Evolutionary conservation across 352 stramenopile genomes (phyloP).

Genomic region (Globisporangium nagaii): DNA sequence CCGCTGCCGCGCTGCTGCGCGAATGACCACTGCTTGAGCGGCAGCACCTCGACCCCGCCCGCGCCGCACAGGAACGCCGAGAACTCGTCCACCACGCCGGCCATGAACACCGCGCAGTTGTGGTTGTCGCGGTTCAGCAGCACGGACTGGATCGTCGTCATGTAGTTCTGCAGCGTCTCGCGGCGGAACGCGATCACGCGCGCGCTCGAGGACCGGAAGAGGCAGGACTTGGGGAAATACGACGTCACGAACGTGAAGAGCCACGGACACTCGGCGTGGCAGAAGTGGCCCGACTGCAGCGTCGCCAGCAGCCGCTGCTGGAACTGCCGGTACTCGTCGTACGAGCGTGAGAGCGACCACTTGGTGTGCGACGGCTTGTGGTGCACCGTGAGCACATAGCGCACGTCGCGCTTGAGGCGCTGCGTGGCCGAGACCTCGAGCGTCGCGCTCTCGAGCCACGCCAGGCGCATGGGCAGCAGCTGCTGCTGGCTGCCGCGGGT

Average conservation of each 20-base stretch:
- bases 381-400: conserved; percentile 8
- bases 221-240: conserved; percentile 36
- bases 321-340: conserved; percentile 19
- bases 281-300: conserved; percentile 38
- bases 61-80: conserved; percentile 18
- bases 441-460: conserved; percentile 4
- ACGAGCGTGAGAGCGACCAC: conserved; percentile 4
- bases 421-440: conserved; percentile 2
- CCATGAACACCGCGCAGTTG: conserved; percentile 20
- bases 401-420: conserved; percentile 4
- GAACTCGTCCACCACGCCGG: conserved; percentile 21
- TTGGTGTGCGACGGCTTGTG: conserved; percentile 1
- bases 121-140: conserved; percentile 33
- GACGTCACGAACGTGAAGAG: conserved; percentile 44
- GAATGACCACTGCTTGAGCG: conserved; percentile 26
- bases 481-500: background rate
- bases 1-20: conserved; percentile 12
- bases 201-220: conserved; percentile 21
- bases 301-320: conserved; percentile 23
- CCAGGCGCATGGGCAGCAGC: background rate
- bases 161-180: conserved; percentile 33
- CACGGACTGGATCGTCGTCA: conserved; percentile 22
- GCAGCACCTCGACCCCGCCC: conserved; percentile 9
- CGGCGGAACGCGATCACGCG: conserved; percentile 25
- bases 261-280: conserved; percentile 41